Base-by-base conservation (phyloP, 495 filamentous ascomycete species). In the Umbilicaria muhlenbergii region DNA sequence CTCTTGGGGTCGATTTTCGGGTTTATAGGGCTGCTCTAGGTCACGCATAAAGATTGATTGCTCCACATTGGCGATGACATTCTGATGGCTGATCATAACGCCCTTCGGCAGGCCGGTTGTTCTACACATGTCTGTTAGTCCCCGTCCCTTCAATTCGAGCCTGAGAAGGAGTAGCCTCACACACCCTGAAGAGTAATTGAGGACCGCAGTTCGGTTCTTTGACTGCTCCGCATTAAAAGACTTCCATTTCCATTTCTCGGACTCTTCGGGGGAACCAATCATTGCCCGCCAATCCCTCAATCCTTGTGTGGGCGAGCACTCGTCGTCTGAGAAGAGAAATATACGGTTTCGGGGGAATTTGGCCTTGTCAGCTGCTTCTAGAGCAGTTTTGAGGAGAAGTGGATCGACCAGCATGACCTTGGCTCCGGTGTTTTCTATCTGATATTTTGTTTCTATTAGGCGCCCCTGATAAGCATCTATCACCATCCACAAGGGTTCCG, bases 81-180 rank as follows among this genome's bases (percentile, higher is more conserved):
- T 69, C 10, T 40, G 32, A 46, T 69, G 67, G 3, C 58, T 61
- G 36, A 69, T 66, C 47, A 58, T 60, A 10, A 69, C 67, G 38
- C 67, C 67, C 46, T 71, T 71, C 10, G 67, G 65, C 11, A 69
- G 48, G 21, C 69, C 69, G 0, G 69, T 73, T 2, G 69, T 73
- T 28, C 24, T 28, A 8, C 5, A 5, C 8, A 28, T 28, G 5
- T 6, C 5, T 6, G 8, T 28, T 28, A 28, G 24, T 28, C 6
- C 4, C 24, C 6, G 8, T 28, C 24, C 3, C 24, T 28, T 28
- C 24, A 28, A 28, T 10, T 28, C 8, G 24, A 6, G 24, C 8
- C 24, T 3, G 24, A 28, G 3, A 28, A 28, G 3, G 24, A 28
- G 24, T 6, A 28, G 24, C 24, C 5, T 28, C 24, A 28, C 24